Percentiles rank a stretch among this genome's conserved stretches.
phyloP scores from a whole-genome alignment of 495 filamentous ascomycete genomes.

The Aspergillus cristatus region DNA sequence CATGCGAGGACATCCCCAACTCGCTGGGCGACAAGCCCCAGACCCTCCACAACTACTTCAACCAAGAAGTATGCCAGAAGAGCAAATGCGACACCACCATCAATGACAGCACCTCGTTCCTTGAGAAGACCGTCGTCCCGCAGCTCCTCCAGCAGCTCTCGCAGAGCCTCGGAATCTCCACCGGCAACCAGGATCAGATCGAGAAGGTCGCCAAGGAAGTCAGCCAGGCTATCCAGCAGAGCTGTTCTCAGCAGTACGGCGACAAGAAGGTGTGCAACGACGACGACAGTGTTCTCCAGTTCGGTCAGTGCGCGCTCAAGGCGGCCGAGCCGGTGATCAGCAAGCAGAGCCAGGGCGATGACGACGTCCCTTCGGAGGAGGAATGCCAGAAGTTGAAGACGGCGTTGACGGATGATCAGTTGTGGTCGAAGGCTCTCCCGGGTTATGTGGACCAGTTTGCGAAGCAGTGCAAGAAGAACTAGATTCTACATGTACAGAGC shows the following conservation, averaged over 20 bases:
- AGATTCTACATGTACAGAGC: no score
- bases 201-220: neutral
- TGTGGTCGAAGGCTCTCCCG: constrained; percentile 8
- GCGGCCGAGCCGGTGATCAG: constrained; percentile 4
- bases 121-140: constrained; percentile 2
- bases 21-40: constrained; percentile 7
- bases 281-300: neutral
- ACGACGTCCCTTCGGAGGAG: constrained; percentile 1
- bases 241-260: constrained; percentile 3
- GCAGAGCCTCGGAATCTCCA: constrained; percentile 1
- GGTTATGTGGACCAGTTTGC: constrained; percentile 8
- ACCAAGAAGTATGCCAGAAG: constrained; percentile 7
- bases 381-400: constrained; percentile 7
- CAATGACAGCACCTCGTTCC: constrained; percentile 7
- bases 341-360: neutral
- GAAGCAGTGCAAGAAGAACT: constrained; percentile 5
- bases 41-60: constrained; percentile 6
- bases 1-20: constrained; percentile 5
- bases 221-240: constrained; percentile 3
- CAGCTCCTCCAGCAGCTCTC: constrained; percentile 5
- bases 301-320: constrained; percentile 4
- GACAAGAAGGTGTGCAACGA: constrained; percentile 8
- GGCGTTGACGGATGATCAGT: constrained; percentile 1
- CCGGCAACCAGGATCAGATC: constrained; percentile 4
- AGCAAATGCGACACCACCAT: constrained; percentile 7